Base-by-base conservation (phyloP, 1,284 basidiomycete species). In the Cryptococcus hybrid region DNA sequence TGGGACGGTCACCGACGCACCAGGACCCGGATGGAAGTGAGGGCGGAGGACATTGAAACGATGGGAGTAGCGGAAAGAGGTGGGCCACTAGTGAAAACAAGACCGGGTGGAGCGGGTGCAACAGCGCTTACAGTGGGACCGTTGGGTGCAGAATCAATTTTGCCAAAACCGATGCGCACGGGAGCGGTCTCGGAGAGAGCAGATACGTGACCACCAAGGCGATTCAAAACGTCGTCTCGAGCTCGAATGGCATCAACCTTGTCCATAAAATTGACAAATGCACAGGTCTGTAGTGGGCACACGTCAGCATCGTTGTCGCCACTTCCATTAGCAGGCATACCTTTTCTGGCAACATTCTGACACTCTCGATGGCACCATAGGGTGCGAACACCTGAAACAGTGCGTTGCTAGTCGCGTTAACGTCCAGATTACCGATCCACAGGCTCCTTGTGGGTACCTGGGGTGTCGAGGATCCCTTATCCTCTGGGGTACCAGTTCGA, bases 201-300 rank as follows among this genome's bases (percentile, higher is more conserved):
- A 3, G 80, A 63, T 63, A 97, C 92, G 63, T 93, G 90, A 4
- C 94, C 94, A 42, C 91, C 91, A 42, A 97, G 85, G 37, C 94
- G 87, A 71, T 94, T 96, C 52, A 96, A 82, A 15, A 98, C 91
- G 74, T 99, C 96, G 44, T 99, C 95, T 70, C 95, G 92, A 5
- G 95, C 95, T 56, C 90, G 87, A 59, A 98, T 87, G 15, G 95
- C 96, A 77, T 98, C 95, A 1, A 86, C 84, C 71, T 92, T 88
- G 66, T 96, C 94, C 55, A 96, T 90, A 73, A 95, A 99, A 78
- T 99, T 99, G 76, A 99, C 93, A 75, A 99, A 99, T 7, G 94
- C 95, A 74, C 96, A 99, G 74, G 95, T 93, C 92, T 95, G 46
- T 40, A 36, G 52, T 12, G 12, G 15, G 15, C 3, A 9, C 18